phyloP scores from a whole-genome alignment of 1,284 basidiomycete genomes.

The Tausonia pullulans region DNA sequence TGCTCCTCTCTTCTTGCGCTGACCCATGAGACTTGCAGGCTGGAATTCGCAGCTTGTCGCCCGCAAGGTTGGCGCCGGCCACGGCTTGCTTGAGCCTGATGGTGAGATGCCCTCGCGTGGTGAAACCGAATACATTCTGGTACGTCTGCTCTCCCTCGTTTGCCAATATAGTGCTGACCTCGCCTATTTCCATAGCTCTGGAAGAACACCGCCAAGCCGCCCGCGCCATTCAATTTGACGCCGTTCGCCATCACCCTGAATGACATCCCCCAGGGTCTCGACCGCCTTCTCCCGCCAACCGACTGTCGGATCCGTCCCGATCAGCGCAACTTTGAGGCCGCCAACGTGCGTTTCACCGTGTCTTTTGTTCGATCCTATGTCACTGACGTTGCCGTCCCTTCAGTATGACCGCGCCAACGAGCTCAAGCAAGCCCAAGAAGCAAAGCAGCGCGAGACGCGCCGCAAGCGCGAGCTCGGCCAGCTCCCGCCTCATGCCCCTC shows the following conservation, averaged over 20 bases:
- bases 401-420: slow-evolving; percentile 79
- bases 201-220: slow-evolving; percentile 80
- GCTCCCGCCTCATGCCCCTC: slow-evolving; percentile 59
- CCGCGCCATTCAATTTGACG: slow-evolving; percentile 84
- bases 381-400: slow-evolving; percentile 13
- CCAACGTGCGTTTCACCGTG: slow-evolving; percentile 30
- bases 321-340: slow-evolving; percentile 86
- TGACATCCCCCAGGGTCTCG: slow-evolving; percentile 64
- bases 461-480: slow-evolving; percentile 65
- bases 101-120: slow-evolving; percentile 25
- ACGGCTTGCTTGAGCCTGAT: slow-evolving; percentile 64
- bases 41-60: slow-evolving; percentile 95
- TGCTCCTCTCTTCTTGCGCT: not conserved
- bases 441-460: slow-evolving; percentile 70
- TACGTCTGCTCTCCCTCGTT: not conserved
- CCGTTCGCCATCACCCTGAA: slow-evolving; percentile 90
- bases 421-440: slow-evolving; percentile 77
- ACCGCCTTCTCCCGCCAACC: slow-evolving; percentile 57
- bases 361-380: slow-evolving; percentile 20
- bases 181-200: slow-evolving; percentile 46
- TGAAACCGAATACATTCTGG: slow-evolving; percentile 30
- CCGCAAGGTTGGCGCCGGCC: slow-evolving; percentile 53
- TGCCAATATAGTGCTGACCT: not conserved
- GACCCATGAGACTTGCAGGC: slow-evolving; percentile 30
- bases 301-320: slow-evolving; percentile 91